Evolutionary conservation across 257 asterid species (phyloP).

Genomic region (Nemophila menziesii): DNA sequence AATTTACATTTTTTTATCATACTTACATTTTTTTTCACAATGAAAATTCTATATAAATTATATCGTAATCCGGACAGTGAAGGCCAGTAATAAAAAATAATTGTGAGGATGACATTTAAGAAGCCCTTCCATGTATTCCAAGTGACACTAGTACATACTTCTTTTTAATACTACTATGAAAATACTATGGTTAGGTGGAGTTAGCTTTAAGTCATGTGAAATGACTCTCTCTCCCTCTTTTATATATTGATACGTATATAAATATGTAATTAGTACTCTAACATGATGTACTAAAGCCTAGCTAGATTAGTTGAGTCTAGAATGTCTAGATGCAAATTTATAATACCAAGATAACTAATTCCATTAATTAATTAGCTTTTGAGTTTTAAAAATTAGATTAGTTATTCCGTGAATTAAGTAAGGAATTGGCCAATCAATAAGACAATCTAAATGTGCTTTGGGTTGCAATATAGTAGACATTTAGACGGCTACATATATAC

Average conservation of each 20-base stretch:
- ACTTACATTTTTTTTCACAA: too few relatives aligned
- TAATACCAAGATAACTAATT: too few relatives aligned
- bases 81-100: too few relatives aligned
- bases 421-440: constrained; percentile 31
- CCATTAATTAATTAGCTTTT: neutral
- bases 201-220: constrained; percentile 76
- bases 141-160: constrained; percentile 42
- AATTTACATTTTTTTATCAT: too few relatives aligned
- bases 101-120: constrained; percentile 41
- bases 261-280: constrained; percentile 1
- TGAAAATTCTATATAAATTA: too few relatives aligned
- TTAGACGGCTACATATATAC: constrained; percentile 67
- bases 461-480: constrained; percentile 38
- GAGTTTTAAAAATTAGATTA: neutral
- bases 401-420: constrained; percentile 34
- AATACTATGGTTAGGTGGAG: constrained; percentile 46
- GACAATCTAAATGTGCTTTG: constrained; percentile 55
- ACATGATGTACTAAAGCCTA: constrained; percentile 11
- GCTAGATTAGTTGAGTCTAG: constrained; percentile 34
- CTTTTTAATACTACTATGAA: constrained; percentile 13
- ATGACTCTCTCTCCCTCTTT: constrained; percentile 7
- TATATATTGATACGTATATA: neutral
- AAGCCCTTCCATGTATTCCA: constrained; percentile 47
- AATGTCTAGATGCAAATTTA: constrained; percentile 18
- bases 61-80: constrained; percentile 39